Conservation (phyloP, 2,329 filamentous ascomycete species). For the Colletotrichum sp. region DNA sequence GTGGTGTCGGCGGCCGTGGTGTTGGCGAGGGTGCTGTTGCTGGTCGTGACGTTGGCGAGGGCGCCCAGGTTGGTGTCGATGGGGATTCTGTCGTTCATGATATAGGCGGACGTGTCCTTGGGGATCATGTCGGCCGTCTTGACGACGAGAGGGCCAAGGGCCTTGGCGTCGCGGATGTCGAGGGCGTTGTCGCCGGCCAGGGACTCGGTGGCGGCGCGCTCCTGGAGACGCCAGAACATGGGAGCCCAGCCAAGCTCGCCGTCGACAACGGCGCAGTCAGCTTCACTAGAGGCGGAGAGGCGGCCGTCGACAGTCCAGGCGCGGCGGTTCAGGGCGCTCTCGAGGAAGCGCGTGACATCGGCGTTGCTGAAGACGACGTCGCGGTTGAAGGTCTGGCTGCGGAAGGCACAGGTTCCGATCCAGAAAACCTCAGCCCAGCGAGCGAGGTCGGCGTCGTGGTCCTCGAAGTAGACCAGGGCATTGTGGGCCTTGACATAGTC, state of each 20-base stretch:
- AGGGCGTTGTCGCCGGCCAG: neutral
- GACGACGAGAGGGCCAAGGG: neutral
- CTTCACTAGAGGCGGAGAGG: neutral
- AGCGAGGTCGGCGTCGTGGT: neutral
- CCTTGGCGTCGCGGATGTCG: neutral
- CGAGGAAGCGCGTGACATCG: conserved; percentile 1
- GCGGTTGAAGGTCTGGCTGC: neutral
- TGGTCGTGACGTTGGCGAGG: neutral
- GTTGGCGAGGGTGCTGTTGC: neutral
- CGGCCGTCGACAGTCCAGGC: neutral
- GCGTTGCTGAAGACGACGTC: conserved; percentile 1
- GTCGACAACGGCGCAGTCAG: neutral
- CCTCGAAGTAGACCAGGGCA: neutral
- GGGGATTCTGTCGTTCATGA: neutral
- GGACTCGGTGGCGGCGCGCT: neutral
- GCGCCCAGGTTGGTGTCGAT: neutral
- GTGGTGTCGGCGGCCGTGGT: neutral
- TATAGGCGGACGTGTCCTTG: conserved; percentile 4
- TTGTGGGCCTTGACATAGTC: neutral
- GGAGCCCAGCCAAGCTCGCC: neutral
- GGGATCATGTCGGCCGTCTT: neutral
- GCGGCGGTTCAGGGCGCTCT: neutral
- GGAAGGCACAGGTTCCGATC: conserved; percentile 8
- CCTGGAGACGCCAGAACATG: neutral
- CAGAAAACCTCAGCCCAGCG: conserved; percentile 8